These are phyloP conservation scores for Aspergillus eucalypticola DNA, from an alignment of 2,329 filamentous ascomycete genomes.

Conservation along the genomic window DNA sequence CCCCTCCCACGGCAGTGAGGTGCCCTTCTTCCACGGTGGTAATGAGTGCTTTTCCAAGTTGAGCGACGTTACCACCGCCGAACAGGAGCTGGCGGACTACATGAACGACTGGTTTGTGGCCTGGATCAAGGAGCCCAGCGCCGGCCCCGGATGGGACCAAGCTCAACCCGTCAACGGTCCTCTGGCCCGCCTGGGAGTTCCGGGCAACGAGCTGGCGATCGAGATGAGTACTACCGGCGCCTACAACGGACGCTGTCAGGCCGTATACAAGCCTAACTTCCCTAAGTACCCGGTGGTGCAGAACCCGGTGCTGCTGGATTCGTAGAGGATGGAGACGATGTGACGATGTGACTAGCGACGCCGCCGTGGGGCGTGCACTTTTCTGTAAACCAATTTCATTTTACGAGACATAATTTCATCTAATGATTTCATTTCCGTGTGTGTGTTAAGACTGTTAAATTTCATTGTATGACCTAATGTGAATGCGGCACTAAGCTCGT, in stretches of 20 bases:
- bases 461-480: background rate
- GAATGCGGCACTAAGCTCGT: background rate
- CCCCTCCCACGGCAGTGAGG: conserved; percentile 23
- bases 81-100: conserved; percentile 23
- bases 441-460: background rate
- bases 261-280: conserved; percentile 20
- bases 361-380: background rate
- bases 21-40: conserved; percentile 29
- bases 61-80: conserved; percentile 15
- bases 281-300: conserved; percentile 23
- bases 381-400: background rate
- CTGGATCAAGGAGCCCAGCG: conserved; percentile 23
- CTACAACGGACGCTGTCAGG: conserved; percentile 25
- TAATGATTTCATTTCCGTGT: background rate
- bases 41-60: conserved; percentile 24
- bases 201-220: conserved; percentile 20
- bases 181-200: conserved; percentile 22
- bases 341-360: background rate
- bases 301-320: conserved; percentile 18
- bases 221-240: conserved; percentile 19
- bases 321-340: background rate
- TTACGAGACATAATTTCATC: background rate
- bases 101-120: conserved; percentile 26
- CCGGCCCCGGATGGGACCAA: conserved; percentile 22
- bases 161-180: conserved; percentile 20